These are phyloP conservation scores for Silybum marianum DNA, from an alignment of 129 eudicot species.

Conservation along the genomic window DNA sequence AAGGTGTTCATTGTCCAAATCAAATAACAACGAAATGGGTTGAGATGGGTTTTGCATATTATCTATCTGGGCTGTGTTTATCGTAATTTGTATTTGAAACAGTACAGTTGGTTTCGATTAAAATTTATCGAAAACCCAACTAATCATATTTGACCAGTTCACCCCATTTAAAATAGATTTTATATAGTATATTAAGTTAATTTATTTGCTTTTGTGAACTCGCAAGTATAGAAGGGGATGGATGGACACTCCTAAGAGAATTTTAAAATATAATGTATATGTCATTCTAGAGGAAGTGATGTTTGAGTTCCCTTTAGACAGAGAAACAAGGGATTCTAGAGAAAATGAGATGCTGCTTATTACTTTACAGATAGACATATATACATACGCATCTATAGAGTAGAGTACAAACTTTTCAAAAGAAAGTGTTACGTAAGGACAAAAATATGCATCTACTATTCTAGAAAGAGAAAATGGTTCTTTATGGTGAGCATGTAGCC, in stretches of 20 bases:
- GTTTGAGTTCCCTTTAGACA: background rate
- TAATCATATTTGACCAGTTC: no score
- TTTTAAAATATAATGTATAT: background rate
- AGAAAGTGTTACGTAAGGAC: background rate
- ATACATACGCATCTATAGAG: background rate
- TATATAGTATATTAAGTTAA: background rate
- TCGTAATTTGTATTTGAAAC: background rate
- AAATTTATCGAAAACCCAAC: background rate
- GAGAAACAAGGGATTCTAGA: background rate
- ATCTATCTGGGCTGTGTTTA: background rate
- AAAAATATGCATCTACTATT: background rate
- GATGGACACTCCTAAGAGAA: background rate
- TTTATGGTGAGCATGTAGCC: slow-evolving; percentile 6
- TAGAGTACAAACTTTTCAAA: background rate
- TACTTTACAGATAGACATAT: background rate
- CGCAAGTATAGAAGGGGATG: background rate
- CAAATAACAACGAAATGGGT: background rate
- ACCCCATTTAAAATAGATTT: no score
- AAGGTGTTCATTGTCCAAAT: background rate
- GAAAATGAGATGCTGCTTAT: background rate
- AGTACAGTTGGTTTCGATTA: background rate
- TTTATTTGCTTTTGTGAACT: slow-evolving; percentile 12
- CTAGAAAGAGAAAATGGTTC: slow-evolving; percentile 1
- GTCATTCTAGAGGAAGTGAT: background rate
- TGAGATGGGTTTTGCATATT: background rate